These are phyloP conservation scores for Syzygium oleosum DNA, from an alignment of 345 rosid species.

Conservation along the genomic window DNA sequence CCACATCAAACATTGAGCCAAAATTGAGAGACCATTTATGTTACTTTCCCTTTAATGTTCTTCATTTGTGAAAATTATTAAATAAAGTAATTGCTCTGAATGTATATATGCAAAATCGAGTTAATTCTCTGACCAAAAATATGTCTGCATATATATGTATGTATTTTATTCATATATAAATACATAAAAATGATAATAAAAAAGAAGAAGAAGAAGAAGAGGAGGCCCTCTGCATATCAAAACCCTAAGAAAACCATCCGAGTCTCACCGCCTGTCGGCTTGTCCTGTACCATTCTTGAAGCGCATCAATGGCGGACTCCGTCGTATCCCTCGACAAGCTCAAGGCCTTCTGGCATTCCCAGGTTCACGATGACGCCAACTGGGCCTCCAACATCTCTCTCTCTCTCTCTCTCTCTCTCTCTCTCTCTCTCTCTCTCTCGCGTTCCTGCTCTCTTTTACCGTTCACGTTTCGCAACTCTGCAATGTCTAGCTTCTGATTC, in stretches of 20 bases:
- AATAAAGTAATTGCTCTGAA: neutral
- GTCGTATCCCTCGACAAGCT: slow-evolving; percentile 38
- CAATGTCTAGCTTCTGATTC: neutral
- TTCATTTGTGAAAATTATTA: neutral
- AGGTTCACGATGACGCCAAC: slow-evolving; percentile 62
- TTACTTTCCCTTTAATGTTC: neutral
- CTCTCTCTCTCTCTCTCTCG: neutral
- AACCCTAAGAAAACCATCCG: neutral
- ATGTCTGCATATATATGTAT: too few species aligned
- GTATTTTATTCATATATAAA: too few species aligned
- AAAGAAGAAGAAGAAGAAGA: too few species aligned
- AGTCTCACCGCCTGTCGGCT: neutral
- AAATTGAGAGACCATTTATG: too few species aligned
- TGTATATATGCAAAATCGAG: neutral
- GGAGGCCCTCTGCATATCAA: neutral
- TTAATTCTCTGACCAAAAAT: neutral
- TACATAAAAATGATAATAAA: too few species aligned
- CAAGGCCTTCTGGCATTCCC: slow-evolving; percentile 52
- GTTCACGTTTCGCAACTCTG: neutral
- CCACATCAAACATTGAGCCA: accelerated
- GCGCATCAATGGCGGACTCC: slow-evolving; percentile 38
- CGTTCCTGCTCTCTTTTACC: neutral
- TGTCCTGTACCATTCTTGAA: neutral
- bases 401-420: neutral
- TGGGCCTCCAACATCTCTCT: slow-evolving; percentile 46